A percentile compares a stretch with the other conserved stretches of the same genome.
Conservation (phyloP, 352 stramenopile species). For the Globisporangium sylvaticum region DNA sequence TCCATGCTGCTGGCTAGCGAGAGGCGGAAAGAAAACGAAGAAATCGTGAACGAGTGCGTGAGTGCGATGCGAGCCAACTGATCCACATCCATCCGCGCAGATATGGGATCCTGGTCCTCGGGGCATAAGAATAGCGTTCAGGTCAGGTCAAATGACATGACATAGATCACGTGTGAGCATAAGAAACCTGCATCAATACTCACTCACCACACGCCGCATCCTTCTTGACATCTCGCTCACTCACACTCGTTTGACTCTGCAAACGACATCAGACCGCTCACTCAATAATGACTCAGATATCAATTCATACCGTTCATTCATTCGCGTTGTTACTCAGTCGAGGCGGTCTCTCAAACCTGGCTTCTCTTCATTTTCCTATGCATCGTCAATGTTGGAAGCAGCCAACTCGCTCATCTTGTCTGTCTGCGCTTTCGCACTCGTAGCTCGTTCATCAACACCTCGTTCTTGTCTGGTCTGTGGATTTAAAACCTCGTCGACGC, state of each 20-base stretch:
- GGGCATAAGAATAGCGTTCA: not conserved
- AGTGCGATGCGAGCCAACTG: not conserved
- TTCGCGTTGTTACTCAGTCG: not conserved
- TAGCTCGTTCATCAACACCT: not conserved
- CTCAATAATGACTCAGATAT: no score
- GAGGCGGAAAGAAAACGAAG: not conserved
- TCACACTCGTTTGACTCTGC: not conserved
- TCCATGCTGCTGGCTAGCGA: constrained; percentile 34
- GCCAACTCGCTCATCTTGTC: not conserved
- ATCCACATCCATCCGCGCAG: not conserved
- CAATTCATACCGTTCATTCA: not conserved
- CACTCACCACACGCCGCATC: not conserved
- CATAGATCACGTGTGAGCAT: not conserved
- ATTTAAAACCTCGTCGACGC: constrained; percentile 66
- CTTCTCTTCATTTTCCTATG: not conserved
- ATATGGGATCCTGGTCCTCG: not conserved
- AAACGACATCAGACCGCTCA: no score
- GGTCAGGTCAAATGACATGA: not conserved
- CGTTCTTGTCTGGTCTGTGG: not conserved
- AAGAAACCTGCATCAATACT: not conserved
- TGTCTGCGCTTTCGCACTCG: not conserved
- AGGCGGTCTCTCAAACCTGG: not conserved
- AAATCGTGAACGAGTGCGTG: constrained; percentile 8
- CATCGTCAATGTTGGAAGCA: not conserved
- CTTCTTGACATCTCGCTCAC: not conserved